Evolutionary conservation across 192 early-diverging fungal genomes (phyloP).

Genomic region (Radiomyces spectabilis): DNA sequence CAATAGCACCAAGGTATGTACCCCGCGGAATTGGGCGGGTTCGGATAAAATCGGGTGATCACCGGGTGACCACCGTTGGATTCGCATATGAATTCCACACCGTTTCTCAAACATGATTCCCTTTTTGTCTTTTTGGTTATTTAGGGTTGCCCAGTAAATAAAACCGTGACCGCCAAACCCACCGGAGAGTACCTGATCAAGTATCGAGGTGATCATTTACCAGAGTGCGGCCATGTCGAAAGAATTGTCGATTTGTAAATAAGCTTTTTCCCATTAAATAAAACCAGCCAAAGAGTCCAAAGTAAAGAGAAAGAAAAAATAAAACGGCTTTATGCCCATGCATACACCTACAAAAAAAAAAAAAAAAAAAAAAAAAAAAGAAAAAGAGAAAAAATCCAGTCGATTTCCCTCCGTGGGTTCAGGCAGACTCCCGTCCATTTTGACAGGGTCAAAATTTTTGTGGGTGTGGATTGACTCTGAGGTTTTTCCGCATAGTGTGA

Average conservation of each 20-base stretch:
- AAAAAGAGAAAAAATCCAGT: no score
- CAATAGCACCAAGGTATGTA: conserved; percentile 46
- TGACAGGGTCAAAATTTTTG: no score
- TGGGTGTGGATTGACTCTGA: no score
- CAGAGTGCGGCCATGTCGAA: conserved; percentile 39
- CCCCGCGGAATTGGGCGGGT: conserved; percentile 18
- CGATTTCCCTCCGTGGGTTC: no score
- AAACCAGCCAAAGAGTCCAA: no score
- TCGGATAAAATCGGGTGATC: not conserved
- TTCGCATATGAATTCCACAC: not conserved
- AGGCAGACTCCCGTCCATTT: no score
- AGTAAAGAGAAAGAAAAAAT: no score
- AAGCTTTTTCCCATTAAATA: no score
- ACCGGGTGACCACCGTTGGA: not conserved
- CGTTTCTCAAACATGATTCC: not conserved
- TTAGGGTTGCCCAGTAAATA: conserved; percentile 39
- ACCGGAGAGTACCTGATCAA: conserved; percentile 47
- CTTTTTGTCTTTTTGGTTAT: conserved; percentile 1
- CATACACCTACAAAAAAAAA: not conserved
- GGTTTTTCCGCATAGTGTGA: no score
- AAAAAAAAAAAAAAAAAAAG: not conserved
- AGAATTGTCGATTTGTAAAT: conserved; percentile 14
- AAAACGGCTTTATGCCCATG: no score
- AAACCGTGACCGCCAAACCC: conserved; percentile 48
- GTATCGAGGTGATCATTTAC: conserved; percentile 43